Conservation (phyloP, 78 protist species). For the Bodo saltans region DNA sequence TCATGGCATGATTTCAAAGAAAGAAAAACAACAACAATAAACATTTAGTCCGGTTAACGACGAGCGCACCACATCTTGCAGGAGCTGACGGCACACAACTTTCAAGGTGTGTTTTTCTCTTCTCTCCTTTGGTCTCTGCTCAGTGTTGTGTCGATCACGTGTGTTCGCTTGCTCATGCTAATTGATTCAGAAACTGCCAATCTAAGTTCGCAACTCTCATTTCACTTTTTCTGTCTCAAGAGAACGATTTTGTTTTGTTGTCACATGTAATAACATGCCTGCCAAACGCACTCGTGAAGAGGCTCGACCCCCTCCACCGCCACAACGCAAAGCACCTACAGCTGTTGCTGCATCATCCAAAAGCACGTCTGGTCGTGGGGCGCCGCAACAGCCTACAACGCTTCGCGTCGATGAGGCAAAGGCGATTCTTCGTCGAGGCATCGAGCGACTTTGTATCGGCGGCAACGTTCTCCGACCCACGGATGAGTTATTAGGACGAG, state of each 20-base stretch:
- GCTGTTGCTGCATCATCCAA: neutral
- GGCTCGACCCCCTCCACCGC: constrained; percentile 6
- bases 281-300: constrained; percentile 3
- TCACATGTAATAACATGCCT: neutral
- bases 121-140: neutral
- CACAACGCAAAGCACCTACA: neutral
- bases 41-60: neutral
- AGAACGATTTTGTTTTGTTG: neutral
- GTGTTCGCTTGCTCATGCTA: too few relatives aligned
- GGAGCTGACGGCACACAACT: neutral
- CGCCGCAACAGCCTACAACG: too few relatives aligned
- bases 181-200: too few relatives aligned
- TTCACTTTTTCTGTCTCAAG: too few relatives aligned
- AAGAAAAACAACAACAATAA: neutral
- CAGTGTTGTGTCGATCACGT: too few relatives aligned
- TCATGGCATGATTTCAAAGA: neutral
- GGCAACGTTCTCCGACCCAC: constrained; percentile 8
- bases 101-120: neutral
- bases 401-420: neutral
- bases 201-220: too few relatives aligned
- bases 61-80: neutral
- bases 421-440: neutral
- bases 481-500: neutral
- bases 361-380: neutral
- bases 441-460: neutral